Base-by-base conservation (phyloP, 352 stramenopile genomes). In the Globisporangium carolinianum region DNA sequence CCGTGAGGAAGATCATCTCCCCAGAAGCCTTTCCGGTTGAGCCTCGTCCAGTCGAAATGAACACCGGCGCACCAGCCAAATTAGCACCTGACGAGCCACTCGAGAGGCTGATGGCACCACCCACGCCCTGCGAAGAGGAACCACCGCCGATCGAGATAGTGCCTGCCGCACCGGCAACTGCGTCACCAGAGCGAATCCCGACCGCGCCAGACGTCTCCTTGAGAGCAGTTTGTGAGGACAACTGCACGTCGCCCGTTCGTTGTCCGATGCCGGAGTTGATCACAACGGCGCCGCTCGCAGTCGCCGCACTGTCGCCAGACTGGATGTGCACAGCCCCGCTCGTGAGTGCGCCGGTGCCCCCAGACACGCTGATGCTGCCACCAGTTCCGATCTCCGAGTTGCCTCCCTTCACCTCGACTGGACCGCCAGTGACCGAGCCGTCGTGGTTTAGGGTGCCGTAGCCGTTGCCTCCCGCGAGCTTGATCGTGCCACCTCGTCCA, bases 401-500 rank as follows among this genome's bases (percentile, higher is more conserved):
- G 52, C 90, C 91, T 35, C 81, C 90, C 4, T 63, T 62, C 36
- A 97, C 6, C 4, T 72, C 68, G 6, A 97, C 71, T 55, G 65
- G 59, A 24, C 91, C 91, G 52, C 87, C 89, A 35, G 63, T 74
- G 15, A 93, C 82, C 42, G 87, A 76, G 50, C 88, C 75, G 55
- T 92, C 89, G 61, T 79, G 76, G 42, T 86, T 87, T 45, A 78
- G 61, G 10, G 82, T 53, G 38, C 91, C 84, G 60, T 78, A 59
- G 14, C 78, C 78, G 56, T 88, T 65, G 42, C 89, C 85, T 58
- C 83, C 86, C n/a, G 55, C 57, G 45, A 98, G 73, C 6, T 65
- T 71, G 14, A 97, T 72, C 39, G 65, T 65, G 17, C 91, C 91
- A 32, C 89, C 90, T 45, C 74, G 73, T 37, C 90, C 88, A 51